Conservation (phyloP, 176 grass and related monocot species). For the Echinochloa phyllopogon region DNA sequence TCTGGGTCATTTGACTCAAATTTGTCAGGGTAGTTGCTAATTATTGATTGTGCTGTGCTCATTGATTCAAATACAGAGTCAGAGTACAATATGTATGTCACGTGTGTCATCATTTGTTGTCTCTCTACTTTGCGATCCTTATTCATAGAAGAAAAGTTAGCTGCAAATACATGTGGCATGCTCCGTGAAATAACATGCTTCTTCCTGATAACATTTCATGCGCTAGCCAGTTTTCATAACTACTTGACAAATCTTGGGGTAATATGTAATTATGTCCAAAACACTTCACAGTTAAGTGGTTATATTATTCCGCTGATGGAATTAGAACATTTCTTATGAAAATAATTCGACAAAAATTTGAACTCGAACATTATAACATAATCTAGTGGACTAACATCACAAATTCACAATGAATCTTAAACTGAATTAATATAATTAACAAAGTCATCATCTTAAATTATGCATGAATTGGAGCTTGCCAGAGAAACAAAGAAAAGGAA, state of each 20-base stretch:
- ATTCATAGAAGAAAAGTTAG: not conserved
- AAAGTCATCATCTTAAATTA: not conserved
- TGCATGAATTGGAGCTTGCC: not conserved
- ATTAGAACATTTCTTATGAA: too few species aligned
- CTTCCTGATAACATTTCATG: not conserved
- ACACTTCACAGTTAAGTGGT: too few species aligned
- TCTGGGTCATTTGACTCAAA: not conserved
- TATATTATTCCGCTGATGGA: too few species aligned
- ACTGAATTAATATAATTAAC: not conserved
- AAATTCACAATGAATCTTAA: conserved; percentile 11
- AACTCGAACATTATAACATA: too few species aligned
- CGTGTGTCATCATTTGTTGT: not conserved
- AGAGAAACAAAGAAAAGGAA: not conserved
- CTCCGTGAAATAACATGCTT: too few species aligned
- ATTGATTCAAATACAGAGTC: not conserved
- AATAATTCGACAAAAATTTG: too few species aligned
- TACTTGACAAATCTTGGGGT: not conserved
- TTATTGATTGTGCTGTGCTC: not conserved
- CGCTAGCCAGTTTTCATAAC: not conserved
- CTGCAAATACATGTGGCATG: not conserved
- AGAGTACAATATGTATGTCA: not conserved
- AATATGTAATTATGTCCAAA: not conserved
- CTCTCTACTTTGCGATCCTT: not conserved
- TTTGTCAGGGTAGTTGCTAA: not conserved
- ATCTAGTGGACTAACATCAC: not conserved